phyloP scores from a whole-genome alignment of 352 stramenopile species.

The Pythium apleroticum region DNA sequence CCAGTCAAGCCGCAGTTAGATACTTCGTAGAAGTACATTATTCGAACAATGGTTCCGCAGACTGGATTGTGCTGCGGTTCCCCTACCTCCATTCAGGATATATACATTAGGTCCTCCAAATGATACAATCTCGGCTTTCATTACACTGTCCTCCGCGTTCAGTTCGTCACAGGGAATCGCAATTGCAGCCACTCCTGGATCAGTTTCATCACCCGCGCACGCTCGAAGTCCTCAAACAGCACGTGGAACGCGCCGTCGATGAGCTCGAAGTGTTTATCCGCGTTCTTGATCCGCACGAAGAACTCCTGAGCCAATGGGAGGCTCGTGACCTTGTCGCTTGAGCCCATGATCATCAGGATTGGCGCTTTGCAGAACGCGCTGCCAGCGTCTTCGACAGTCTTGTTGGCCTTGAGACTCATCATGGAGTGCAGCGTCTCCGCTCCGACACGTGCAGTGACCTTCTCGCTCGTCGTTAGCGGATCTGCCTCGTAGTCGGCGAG shows the following conservation, averaged over 20 bases:
- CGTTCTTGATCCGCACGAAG: constrained; percentile 32
- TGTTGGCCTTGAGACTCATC: constrained; percentile 18
- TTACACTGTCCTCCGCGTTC: no score
- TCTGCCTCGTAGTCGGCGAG: constrained; percentile 19
- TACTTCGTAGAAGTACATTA: no score
- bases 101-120: no score
- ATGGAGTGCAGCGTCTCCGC: constrained; percentile 22
- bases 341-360: constrained; percentile 20
- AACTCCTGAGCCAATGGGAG: constrained; percentile 43
- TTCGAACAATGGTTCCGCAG: no score
- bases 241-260: constrained; percentile 53
- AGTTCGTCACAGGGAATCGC: neutral
- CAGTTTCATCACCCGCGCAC: constrained; percentile 3
- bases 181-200: neutral
- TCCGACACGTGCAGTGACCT: constrained; percentile 12
- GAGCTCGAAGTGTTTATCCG: constrained; percentile 59
- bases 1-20: no score
- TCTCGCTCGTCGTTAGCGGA: constrained; percentile 11
- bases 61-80: no score
- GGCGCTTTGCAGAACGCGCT: constrained; percentile 16
- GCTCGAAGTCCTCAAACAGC: constrained; percentile 62
- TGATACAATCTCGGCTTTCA: no score
- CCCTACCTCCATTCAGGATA: no score
- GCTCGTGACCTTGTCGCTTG: constrained; percentile 26
- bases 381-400: constrained; percentile 5